These are phyloP conservation scores for Cicer yamashitae DNA, from an alignment of 306 rosid species.

Conservation along the genomic window DNA sequence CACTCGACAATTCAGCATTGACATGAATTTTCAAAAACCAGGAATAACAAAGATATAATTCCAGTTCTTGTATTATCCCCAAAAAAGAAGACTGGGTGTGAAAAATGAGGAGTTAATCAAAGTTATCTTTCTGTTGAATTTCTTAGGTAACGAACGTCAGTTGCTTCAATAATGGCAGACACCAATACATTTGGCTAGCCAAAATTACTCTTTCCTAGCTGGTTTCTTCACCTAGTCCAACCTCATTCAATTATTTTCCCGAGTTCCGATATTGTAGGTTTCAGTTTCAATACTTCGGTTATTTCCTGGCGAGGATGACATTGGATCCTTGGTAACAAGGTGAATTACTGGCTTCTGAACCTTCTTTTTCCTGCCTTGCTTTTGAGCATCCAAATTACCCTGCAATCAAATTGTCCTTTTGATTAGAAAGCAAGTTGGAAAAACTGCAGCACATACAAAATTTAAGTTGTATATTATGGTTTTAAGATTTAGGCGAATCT, in stretches of 20 bases:
- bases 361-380: constrained; percentile 56
- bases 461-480: not conserved
- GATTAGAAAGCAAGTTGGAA: constrained; percentile 37
- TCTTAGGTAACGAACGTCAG: constrained; percentile 34
- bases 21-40: constrained; percentile 18
- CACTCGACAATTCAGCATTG: constrained; percentile 29
- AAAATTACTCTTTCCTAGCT: constrained; percentile 28
- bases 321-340: constrained; percentile 53
- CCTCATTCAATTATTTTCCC: constrained; percentile 28
- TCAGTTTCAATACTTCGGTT: constrained; percentile 30
- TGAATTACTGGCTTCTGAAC: constrained; percentile 54
- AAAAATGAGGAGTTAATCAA: constrained; percentile 19
- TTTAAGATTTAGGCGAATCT: constrained; percentile 5
- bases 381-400: constrained; percentile 52
- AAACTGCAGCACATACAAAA: constrained; percentile 9
- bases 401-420: constrained; percentile 42
- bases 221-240: constrained; percentile 27
- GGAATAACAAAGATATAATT: constrained; percentile 24
- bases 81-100: not conserved
- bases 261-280: constrained; percentile 35
- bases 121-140: constrained; percentile 37
- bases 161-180: constrained; percentile 30
- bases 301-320: constrained; percentile 53
- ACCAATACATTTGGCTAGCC: constrained; percentile 39
- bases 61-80: not conserved